Base-by-base conservation (phyloP, 164 flowering plant species). In the Liriodendron chinense region DNA sequence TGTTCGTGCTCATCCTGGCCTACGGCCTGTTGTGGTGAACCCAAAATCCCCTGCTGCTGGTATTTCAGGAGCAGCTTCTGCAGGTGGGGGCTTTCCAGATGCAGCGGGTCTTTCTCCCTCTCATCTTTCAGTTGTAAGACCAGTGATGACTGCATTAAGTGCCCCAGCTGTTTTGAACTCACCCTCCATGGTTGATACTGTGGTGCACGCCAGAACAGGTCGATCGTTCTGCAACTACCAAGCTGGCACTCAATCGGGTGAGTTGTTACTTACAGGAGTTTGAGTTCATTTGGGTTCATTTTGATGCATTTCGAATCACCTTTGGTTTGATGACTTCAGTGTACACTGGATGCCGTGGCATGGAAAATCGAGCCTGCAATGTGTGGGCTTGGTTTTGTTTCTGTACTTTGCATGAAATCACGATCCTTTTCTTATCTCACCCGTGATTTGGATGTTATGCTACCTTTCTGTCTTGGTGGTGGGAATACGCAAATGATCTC, bases 1-100 rank as follows among this genome's bases (percentile, higher is more conserved):
- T 4, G 23, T 16, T 22, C 48, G 81, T 56, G 43, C 76, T 68
- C 59, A 65, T 23, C 59, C 43, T 66, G 75, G 68, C 24, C 61
- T 71, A 43, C 73, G 76, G 63, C 86, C 87, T 70, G 85, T 75
- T 23, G 61, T 26, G 7, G 74, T 73, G 71, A 72, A 75, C 69
- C 72, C 76, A 12, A 75, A 72, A 63, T 80, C 78, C 47, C 28
- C 71, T 65, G 70, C 79, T 3, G 7, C 74, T 47, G 24, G 43
- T 34, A 34, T 64, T 28, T 18, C 56, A 64, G 76, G 65, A 74
- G 78, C 73, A 71, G 72, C 72, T 65, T 47, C 77, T 70, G 65
- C 50, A n/a, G 71, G 14, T 63, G 75, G 64, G 22, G 72, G 68
- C 70, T 65, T 14, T 68, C 77, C 74, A 63, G 50, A 72, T 74